Evolutionary conservation across 129 eudicot genomes (phyloP).

Genomic region (carrot (Daucus carota)): DH1_v3.0 NC_030388.2:17517501-17518000

Average conservation of each 20-base stretch:
- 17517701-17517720: no score
- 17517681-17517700: no score
- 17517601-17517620: neutral
- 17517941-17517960: slow-evolving; percentile 62
- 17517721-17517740: slow-evolving; percentile 58
- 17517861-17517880: neutral
- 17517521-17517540: neutral
- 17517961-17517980: slow-evolving; percentile 86
- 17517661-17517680: no score
- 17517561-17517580: neutral
- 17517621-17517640: neutral
- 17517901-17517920: slow-evolving; percentile 65
- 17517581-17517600: neutral
- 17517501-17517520: neutral
- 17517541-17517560: neutral
- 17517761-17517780: slow-evolving; percentile 65
- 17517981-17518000: slow-evolving; percentile 74
- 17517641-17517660: no score
- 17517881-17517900: neutral
- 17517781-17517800: slow-evolving; percentile 79
- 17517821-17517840: neutral
- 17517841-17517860: neutral
- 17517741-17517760: slow-evolving; percentile 76
- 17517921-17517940: slow-evolving; percentile 82
- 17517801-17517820: neutral